phyloP scores from a whole-genome alignment of 495 filamentous ascomycete genomes.

The Aspergillus bertholletiae region DNA sequence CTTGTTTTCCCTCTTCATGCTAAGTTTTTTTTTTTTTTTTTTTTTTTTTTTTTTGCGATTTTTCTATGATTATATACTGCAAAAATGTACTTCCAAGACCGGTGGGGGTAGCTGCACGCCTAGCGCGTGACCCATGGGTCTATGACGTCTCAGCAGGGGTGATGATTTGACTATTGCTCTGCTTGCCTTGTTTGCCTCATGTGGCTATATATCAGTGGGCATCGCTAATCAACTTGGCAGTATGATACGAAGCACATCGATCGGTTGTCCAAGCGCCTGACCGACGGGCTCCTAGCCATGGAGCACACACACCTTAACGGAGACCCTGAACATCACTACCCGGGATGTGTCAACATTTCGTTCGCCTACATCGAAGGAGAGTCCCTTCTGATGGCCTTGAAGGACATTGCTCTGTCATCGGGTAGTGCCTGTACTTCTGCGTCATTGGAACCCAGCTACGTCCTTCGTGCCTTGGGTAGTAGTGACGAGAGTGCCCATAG shows the following conservation, averaged over 20 bases:
- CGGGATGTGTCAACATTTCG: conserved; percentile 96
- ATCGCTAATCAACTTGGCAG: conserved; percentile 49
- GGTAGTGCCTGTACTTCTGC: conserved; percentile 97
- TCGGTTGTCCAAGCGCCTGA: conserved; percentile 74
- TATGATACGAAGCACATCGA: conserved; percentile 87
- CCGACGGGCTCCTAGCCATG: conserved; percentile 75
- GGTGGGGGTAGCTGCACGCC: conserved; percentile 41
- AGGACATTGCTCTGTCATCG: conserved; percentile 95
- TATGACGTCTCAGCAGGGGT: conserved; percentile 52
- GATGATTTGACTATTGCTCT: conserved; percentile 32
- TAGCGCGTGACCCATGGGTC: conserved; percentile 32
- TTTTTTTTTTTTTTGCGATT: conserved; percentile 9
- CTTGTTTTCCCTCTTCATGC: conserved; percentile 4
- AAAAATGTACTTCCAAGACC: conserved; percentile 57
- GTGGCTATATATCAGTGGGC: not conserved
- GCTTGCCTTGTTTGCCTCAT: not conserved
- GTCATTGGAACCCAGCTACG: conserved; percentile 93
- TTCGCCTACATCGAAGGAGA: conserved; percentile 98
- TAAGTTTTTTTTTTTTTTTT: too few species aligned
- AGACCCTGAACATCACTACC: conserved; percentile 77
- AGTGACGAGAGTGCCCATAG: conserved; percentile 97
- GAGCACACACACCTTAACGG: conserved; percentile 94
- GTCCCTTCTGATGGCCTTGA: conserved; percentile 95
- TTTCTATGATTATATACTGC: conserved; percentile 50
- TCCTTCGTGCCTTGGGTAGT: conserved; percentile 86